A percentile compares a stretch with the other conserved stretches of the same genome.
These are phyloP conservation scores for Xylaria intraflava DNA, from an alignment of 495 filamentous ascomycete genomes.

Conservation along the genomic window DNA sequence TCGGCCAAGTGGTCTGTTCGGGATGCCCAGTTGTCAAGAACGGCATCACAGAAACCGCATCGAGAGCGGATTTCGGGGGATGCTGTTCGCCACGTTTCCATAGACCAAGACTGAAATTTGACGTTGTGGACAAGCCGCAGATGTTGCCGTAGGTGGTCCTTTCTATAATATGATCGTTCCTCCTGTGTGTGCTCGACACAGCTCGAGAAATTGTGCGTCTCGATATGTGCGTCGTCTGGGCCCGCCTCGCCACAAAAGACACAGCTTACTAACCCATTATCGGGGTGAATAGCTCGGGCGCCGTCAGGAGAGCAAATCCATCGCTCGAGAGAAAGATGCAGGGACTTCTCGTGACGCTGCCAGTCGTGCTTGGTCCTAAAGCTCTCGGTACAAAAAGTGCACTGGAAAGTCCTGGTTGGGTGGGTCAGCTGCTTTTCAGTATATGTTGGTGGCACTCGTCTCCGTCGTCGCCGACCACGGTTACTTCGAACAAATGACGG, in stretches of 20 bases:
- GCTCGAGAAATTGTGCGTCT: conserved; percentile 62
- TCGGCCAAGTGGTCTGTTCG: conserved; percentile 59
- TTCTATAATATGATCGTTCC: conserved; percentile 73
- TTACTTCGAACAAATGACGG: conserved; percentile 38
- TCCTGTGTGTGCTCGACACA: conserved; percentile 59
- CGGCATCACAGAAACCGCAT: conserved; percentile 62
- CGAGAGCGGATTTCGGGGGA: conserved; percentile 56
- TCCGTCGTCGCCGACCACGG: conserved; percentile 65
- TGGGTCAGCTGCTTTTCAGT: conserved; percentile 21
- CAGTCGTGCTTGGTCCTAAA: conserved; percentile 83
- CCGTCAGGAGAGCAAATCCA: conserved; percentile 74
- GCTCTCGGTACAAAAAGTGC: conserved; percentile 76
- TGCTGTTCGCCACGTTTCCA: conserved; percentile 62
- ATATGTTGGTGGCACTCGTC: conserved; percentile 39
- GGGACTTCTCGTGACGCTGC: conserved; percentile 74
- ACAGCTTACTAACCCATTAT: conserved; percentile 50
- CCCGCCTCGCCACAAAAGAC: conserved; percentile 58
- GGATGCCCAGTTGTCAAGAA: conserved; percentile 55
- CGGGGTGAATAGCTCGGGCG: conserved; percentile 42
- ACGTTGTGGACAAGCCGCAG: conserved; percentile 68
- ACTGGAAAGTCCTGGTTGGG: conserved; percentile 60
- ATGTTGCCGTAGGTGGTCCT: conserved; percentile 80
- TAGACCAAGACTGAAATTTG: conserved; percentile 51
- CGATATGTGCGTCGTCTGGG: conserved; percentile 55
- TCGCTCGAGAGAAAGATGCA: conserved; percentile 68